Conservation (phyloP, 2,329 filamentous ascomycete species). For the Cytospora chrysosperma region DNA sequence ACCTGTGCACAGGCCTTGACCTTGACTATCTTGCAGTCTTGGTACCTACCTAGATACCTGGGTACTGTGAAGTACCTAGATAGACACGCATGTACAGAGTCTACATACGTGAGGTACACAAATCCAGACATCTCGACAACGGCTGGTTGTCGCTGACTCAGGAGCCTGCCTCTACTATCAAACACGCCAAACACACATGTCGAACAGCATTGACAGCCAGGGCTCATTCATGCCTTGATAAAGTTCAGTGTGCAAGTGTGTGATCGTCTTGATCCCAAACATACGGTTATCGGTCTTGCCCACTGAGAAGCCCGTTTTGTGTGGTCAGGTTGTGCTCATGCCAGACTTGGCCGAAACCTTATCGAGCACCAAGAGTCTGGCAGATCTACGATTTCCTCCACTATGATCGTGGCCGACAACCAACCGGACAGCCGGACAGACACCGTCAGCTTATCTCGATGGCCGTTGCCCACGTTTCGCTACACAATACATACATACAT, state of each 20-base stretch:
- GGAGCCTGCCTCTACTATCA: no score
- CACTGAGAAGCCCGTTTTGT: no score
- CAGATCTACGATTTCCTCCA: neutral
- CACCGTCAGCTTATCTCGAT: neutral
- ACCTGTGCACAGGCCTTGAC: slow-evolving; percentile 14
- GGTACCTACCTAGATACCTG: no score
- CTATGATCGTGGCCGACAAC: neutral
- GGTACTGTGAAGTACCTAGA: no score
- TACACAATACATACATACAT: no score
- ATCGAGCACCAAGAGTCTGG: neutral
- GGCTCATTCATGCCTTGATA: no score
- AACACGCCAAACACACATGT: slow-evolving; percentile 14
- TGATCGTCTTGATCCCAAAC: neutral
- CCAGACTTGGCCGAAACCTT: neutral
- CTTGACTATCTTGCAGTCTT: no score
- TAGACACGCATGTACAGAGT: no score
- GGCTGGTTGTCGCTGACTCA: slow-evolving; percentile 5
- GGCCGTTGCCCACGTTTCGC: slow-evolving; percentile 12
- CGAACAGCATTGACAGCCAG: slow-evolving; percentile 8
- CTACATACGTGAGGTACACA: no score
- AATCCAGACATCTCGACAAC: slow-evolving; percentile 14
- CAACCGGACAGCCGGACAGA: neutral
- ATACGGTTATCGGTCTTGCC: no score
- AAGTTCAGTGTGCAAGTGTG: neutral
- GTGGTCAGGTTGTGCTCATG: neutral